phyloP scores from a whole-genome alignment of 176 grass and related monocot genomes.

The Eragrostis curvula region DNA sequence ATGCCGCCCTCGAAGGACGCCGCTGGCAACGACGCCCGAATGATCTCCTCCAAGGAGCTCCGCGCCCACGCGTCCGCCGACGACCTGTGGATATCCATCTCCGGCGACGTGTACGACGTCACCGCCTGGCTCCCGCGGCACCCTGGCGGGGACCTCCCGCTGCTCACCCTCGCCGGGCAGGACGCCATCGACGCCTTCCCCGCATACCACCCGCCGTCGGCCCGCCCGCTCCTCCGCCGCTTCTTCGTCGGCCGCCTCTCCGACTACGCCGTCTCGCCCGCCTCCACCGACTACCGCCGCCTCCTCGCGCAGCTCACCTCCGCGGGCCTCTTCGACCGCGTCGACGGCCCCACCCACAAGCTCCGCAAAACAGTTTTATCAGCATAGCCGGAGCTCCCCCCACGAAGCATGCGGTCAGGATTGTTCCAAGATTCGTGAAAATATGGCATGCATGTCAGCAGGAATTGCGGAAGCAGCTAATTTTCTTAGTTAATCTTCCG shows the following conservation, averaged over 20 bases:
- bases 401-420: too few relatives aligned
- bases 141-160: slow-evolving; percentile 74
- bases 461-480: too few relatives aligned
- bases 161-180: slow-evolving; percentile 72
- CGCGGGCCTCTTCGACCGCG: slow-evolving; percentile 69
- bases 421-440: too few relatives aligned
- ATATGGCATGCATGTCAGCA: too few relatives aligned
- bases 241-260: slow-evolving; percentile 74
- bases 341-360: slow-evolving; percentile 43
- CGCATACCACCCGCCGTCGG: slow-evolving; percentile 78
- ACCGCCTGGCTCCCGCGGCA: slow-evolving; percentile 65
- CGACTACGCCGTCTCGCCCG: slow-evolving; percentile 63
- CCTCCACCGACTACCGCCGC: slow-evolving; percentile 72
- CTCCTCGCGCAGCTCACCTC: slow-evolving; percentile 65
- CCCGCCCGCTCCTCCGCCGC: slow-evolving; percentile 54
- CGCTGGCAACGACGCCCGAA: slow-evolving; percentile 25
- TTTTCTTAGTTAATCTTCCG: too few relatives aligned
- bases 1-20: slow-evolving; percentile 5
- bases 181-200: slow-evolving; percentile 85
- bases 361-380: too few relatives aligned
- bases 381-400: too few relatives aligned
- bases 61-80: slow-evolving; percentile 41
- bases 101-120: slow-evolving; percentile 88
- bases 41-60: slow-evolving; percentile 71
- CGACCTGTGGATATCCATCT: slow-evolving; percentile 91